Conservation (phyloP, 371 early-diverging fungal genomes). For the Circinella minor region DNA sequence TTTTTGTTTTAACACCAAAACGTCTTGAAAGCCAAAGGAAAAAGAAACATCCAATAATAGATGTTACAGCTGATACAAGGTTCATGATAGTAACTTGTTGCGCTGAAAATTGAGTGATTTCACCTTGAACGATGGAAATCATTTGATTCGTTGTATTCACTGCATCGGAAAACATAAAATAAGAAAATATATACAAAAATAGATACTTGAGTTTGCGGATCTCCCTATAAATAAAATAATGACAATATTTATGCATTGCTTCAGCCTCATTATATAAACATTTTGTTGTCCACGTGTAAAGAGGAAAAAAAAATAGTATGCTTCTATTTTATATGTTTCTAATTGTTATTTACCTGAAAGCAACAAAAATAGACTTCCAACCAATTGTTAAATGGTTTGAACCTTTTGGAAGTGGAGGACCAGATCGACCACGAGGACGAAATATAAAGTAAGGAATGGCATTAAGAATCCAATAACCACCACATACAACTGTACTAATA, state of each 20-base stretch:
- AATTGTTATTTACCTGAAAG: conserved; percentile 27
- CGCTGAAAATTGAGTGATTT: conserved; percentile 45
- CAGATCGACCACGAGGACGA: conserved; percentile 42
- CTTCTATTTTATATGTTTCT: not conserved
- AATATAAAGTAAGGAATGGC: conserved; percentile 52
- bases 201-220: conserved; percentile 52
- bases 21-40: conserved; percentile 44
- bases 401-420: conserved; percentile 37
- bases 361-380: conserved; percentile 47
- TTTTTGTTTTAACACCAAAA: conserved; percentile 44
- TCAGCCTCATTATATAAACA: no score
- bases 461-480: conserved; percentile 47
- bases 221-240: conserved; percentile 29
- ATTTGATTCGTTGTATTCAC: conserved; percentile 57
- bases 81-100: conserved; percentile 49
- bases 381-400: conserved; percentile 48
- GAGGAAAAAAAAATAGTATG: no score
- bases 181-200: conserved; percentile 59
- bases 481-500: conserved; percentile 51
- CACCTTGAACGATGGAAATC: conserved; percentile 46
- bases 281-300: not conserved
- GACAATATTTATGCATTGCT: no score
- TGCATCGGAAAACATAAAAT: conserved; percentile 66
- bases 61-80: conserved; percentile 46
- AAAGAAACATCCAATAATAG: conserved; percentile 51